Conservation (phyloP, 2,329 filamentous ascomycete genomes). For the Aspergillus sp. region DNA sequence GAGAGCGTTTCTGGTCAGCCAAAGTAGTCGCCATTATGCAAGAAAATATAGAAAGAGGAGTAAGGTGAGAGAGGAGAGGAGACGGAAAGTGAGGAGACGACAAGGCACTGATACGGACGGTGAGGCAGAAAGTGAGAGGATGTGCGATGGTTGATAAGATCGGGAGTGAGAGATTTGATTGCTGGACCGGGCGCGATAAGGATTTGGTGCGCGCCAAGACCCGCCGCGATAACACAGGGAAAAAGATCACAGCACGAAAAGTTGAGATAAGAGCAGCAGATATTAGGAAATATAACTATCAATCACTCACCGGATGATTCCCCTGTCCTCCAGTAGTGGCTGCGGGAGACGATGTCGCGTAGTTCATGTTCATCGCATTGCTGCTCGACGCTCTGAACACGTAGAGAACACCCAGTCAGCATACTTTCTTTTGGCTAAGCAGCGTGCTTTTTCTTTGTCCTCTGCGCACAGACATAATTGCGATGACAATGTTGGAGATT, state of each 20-base stretch:
- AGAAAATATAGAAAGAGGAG: slow-evolving; percentile 9
- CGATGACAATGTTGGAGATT: neutral
- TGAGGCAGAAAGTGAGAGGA: slow-evolving; percentile 21
- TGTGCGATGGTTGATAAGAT: slow-evolving; percentile 35
- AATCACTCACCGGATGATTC: slow-evolving; percentile 36
- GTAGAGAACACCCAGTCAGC: slow-evolving; percentile 17
- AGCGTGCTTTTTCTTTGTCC: neutral
- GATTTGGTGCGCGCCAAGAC: slow-evolving; percentile 36
- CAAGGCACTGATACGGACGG: slow-evolving; percentile 20
- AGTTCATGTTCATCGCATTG: slow-evolving; percentile 51
- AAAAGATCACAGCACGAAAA: slow-evolving; percentile 1
- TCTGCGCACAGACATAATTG: neutral
- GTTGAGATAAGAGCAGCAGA: slow-evolving; percentile 7
- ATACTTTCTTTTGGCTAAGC: neutral
- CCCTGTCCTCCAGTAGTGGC: slow-evolving; percentile 59
- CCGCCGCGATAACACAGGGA: slow-evolving; percentile 25
- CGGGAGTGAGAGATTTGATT: slow-evolving; percentile 36
- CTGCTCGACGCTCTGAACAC: slow-evolving; percentile 26
- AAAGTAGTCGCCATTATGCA: slow-evolving; percentile 39
- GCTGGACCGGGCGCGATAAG: slow-evolving; percentile 39
- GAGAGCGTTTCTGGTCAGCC: slow-evolving; percentile 48
- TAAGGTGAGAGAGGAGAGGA: slow-evolving; percentile 7
- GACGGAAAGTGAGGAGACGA: slow-evolving; percentile 15
- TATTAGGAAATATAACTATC: slow-evolving; percentile 3
- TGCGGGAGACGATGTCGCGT: slow-evolving; percentile 58